A percentile compares a stretch with the other conserved stretches of the same genome.
Evolutionary conservation across 2,329 filamentous ascomycete species (phyloP).

Genomic region (Nakataea oryzae): DNA sequence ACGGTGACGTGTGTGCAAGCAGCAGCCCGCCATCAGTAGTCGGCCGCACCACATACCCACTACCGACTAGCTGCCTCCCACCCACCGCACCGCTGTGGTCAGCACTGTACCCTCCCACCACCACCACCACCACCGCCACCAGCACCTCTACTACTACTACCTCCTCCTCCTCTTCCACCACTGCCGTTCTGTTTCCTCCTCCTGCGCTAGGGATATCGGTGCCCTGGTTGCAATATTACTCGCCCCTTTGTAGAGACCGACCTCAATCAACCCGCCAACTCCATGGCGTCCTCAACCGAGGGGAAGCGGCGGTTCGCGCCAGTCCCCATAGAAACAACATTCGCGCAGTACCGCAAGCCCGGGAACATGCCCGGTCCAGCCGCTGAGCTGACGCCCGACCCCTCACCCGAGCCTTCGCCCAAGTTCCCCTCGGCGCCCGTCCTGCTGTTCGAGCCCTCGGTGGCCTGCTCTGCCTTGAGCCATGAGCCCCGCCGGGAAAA

Average conservation of each 20-base stretch:
- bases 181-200: neutral
- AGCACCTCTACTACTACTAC: too few species aligned
- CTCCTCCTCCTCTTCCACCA: neutral
- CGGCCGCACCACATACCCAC: neutral
- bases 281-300: neutral
- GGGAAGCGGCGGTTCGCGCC: slow-evolving; percentile 50
- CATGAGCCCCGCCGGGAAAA: slow-evolving; percentile 17
- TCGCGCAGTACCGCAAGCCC: slow-evolving; percentile 43
- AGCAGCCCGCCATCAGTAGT: neutral
- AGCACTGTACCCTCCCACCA: neutral
- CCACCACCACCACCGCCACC: neutral
- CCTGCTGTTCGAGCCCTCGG: slow-evolving; percentile 6
- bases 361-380: slow-evolving; percentile 18
- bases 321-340: slow-evolving; percentile 63
- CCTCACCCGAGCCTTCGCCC: slow-evolving; percentile 46
- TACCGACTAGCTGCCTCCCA: neutral
- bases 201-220: neutral
- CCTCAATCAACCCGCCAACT: neutral
- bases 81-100: too few species aligned
- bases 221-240: neutral
- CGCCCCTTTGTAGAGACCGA: neutral
- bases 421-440: slow-evolving; percentile 29
- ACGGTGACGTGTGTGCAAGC: neutral
- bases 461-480: neutral
- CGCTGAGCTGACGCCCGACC: slow-evolving; percentile 44